Evolutionary conservation across 257 asterid genomes (phyloP), one percentile per base, ranked within the genome.

Genomic region (Solanum sitiens): DNA sequence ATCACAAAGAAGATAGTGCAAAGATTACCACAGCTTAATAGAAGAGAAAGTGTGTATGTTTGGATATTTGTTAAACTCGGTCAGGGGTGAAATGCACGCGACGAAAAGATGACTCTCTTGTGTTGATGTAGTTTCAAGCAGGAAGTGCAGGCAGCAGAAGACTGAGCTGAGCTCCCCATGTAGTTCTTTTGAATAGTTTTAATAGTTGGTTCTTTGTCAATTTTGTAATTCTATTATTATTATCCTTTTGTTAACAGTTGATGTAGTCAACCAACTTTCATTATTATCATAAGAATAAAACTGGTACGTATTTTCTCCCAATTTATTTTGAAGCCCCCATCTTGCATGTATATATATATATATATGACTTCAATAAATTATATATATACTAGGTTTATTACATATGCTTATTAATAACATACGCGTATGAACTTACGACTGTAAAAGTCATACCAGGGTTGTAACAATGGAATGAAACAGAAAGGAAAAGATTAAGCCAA

Each of bases 1-100:
- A 96, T 87, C 99, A 94, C 89, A 92, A 93, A 88, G 93, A 93
- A 56, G 72, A 92, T 32, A 70, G 90, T 2, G 47, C 89, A 18
- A 70, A 92, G 3, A 25, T 68, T 3, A 77, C 90, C 47, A 39
- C 85, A 33, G 88, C 84, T 16, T 80, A 80, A 83, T 27, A 33
- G 37, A 47, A 47, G 39, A 47, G 16, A 16, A 16, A 56, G n/a
- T 30, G n/a, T 72, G 23, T 70, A 1, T 30, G 76, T 82, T 30
- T 82, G 70, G 71, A 20, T 82, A 20, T 82, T 82, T 30, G 68
- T 30, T 80, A 44, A 27, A 16, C 68, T 80, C n/a, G 39, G 68
- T 47, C 42, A 39, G 87, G 65, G 89, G 45, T 67, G 18, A 80
- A 47, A 47, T 30, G 42, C 85, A 30, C 42, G 85, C 27, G 85